A percentile compares a stretch with the other conserved stretches of the same genome.
These are phyloP conservation scores for Hypericum perforatum DNA, from an alignment of 345 rosid species.

Conservation along the genomic window DNA sequence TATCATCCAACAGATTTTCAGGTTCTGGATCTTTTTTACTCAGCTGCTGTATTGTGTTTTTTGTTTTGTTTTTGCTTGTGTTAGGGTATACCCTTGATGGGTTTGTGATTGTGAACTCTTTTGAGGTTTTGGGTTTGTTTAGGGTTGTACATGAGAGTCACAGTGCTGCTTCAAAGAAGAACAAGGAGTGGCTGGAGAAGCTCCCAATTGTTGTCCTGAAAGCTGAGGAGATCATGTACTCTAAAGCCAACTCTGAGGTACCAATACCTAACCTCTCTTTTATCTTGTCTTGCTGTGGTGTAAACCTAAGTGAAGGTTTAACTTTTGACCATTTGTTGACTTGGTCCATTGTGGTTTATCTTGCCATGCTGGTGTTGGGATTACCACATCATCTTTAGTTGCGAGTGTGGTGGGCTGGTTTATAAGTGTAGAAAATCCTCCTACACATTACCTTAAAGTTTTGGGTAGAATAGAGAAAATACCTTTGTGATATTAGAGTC, in stretches of 20 bases:
- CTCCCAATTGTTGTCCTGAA: conserved; percentile 66
- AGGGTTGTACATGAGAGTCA: conserved; percentile 68
- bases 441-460: no score
- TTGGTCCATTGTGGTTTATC: no score
- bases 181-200: conserved; percentile 90
- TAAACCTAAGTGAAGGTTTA: not conserved
- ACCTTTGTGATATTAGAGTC: no score
- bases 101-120: conserved; percentile 12
- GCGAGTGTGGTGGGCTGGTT: no score
- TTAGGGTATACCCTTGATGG: not conserved
- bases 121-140: conserved; percentile 20
- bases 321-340: no score
- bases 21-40: conserved; percentile 40
- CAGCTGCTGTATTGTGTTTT: conserved; percentile 6
- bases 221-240: conserved; percentile 95
- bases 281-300: conserved; percentile 10
- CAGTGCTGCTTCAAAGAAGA: conserved; percentile 52
- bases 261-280: conserved; percentile 4
- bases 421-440: no score
- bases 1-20: conserved; percentile 81
- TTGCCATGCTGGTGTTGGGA: no score
- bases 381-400: no score
- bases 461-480: no score
- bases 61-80: conserved; percentile 5
- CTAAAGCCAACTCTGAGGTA: conserved; percentile 99